These are phyloP conservation scores for Globisporangium cederbergense DNA, from an alignment of 352 stramenopile genomes.

Conservation along the genomic window DNA sequence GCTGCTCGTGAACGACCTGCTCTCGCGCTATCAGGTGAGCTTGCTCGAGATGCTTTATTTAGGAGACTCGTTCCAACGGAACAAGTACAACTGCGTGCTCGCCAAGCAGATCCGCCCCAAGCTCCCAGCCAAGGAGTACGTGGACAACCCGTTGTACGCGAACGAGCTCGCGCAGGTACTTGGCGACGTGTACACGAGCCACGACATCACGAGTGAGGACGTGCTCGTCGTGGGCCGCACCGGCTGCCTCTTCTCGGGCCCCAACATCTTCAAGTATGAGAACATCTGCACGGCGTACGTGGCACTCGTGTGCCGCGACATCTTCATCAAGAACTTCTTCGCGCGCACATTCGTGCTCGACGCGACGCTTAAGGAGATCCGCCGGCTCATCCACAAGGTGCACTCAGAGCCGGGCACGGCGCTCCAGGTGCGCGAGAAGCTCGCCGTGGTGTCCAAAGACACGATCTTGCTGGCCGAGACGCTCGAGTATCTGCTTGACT, in stretches of 20 bases:
- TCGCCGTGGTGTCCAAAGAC: conserved; percentile 91
- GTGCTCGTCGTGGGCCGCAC: conserved; percentile 93
- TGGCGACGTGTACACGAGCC: conserved; percentile 91
- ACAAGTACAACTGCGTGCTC: conserved; percentile 98
- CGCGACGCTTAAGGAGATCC: conserved; percentile 94
- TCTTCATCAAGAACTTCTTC: conserved; percentile 98
- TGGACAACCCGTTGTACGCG: conserved; percentile 91
- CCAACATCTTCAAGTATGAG: conserved; percentile 95
- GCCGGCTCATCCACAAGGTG: conserved; percentile 86
- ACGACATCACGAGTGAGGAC: conserved; percentile 94
- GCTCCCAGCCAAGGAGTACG: conserved; percentile 93
- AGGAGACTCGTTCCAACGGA: conserved; percentile 91
- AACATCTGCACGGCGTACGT: conserved; percentile 94
- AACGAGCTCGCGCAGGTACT: conserved; percentile 96
- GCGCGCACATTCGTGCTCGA: conserved; percentile 95
- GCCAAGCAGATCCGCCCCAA: conserved; percentile 96
- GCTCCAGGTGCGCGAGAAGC: conserved; percentile 86
- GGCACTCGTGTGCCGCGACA: conserved; percentile 94
- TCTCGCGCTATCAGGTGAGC: conserved; percentile 95
- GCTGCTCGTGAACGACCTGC: conserved; percentile 93
- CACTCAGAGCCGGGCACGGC: conserved; percentile 84
- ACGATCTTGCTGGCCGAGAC: conserved; percentile 96
- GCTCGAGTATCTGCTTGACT: conserved; percentile 94
- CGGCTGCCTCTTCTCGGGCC: conserved; percentile 92
- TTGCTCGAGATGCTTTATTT: conserved; percentile 96